Percentiles rank a stretch among this genome's conserved stretches.
phyloP scores from a whole-genome alignment of 208 protist species.

The Leishmania martiniquensis region DNA sequence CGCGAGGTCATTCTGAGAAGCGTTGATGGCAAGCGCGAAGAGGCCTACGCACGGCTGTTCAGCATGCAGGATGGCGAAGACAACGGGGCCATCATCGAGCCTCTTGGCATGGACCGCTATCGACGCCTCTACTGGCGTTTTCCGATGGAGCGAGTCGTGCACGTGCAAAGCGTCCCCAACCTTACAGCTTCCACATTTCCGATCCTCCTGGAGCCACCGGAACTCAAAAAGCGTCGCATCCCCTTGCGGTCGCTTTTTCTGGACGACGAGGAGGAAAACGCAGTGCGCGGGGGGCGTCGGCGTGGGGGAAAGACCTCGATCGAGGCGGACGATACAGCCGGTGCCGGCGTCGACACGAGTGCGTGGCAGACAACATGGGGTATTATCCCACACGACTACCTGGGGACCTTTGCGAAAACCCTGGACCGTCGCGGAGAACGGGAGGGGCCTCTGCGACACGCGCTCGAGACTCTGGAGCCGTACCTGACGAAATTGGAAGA shows the following conservation, averaged over 20 bases:
- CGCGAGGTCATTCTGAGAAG: constrained; percentile 40
- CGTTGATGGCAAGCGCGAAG: constrained; percentile 39
- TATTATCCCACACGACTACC: constrained; percentile 56
- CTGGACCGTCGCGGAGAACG: constrained; percentile 71
- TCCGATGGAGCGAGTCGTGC: constrained; percentile 64
- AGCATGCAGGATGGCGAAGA: constrained; percentile 53
- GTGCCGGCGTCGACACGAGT: background rate
- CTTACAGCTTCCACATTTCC: constrained; percentile 40
- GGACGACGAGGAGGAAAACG: constrained; percentile 52
- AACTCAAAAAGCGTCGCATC: constrained; percentile 20
- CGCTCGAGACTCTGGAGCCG: constrained; percentile 48
- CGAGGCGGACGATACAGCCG: background rate
- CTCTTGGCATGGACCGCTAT: constrained; percentile 88
- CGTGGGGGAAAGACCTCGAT: background rate
- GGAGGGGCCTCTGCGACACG: constrained; percentile 59
- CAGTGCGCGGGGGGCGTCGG: background rate
- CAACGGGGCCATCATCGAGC: constrained; percentile 59
- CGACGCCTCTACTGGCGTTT: constrained; percentile 89
- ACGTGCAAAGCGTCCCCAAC: constrained; percentile 66
- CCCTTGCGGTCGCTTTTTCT: constrained; percentile 30
- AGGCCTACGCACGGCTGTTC: constrained; percentile 39
- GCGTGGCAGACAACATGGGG: constrained; percentile 63
- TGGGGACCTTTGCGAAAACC: constrained; percentile 55
- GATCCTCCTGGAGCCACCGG: constrained; percentile 38
- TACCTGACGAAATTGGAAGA: constrained; percentile 53